Evolutionary conservation across 2,329 filamentous ascomycete species (phyloP).

Genomic region (Claviceps humidiphila): DNA sequence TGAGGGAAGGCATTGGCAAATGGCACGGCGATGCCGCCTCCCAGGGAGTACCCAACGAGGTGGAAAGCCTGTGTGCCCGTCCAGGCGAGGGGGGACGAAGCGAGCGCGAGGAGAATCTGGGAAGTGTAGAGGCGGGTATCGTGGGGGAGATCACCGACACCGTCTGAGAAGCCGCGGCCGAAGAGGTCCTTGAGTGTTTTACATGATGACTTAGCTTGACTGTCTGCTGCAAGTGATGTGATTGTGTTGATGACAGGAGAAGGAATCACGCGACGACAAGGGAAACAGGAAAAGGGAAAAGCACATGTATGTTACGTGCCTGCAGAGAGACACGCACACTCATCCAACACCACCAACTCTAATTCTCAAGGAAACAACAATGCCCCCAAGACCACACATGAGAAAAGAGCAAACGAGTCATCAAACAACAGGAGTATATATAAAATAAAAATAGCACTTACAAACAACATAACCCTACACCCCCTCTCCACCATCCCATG

Average conservation of each 20-base stretch:
- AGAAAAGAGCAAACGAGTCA: background rate
- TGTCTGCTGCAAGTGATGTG: background rate
- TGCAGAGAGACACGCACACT: too few species aligned
- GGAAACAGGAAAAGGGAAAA: background rate
- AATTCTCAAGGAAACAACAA: too few species aligned
- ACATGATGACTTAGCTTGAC: background rate
- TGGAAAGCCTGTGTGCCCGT: conserved; percentile 44
- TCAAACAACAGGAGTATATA: too few species aligned
- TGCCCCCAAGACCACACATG: too few species aligned
- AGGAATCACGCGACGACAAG: background rate
- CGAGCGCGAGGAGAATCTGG: conserved; percentile 57
- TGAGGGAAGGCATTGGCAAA: conserved; percentile 63
- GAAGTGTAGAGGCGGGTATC: conserved; percentile 60
- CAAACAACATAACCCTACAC: conserved; percentile 70
- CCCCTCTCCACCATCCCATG: conserved; percentile 52
- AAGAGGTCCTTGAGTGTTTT: conserved; percentile 41
- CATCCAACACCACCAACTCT: too few species aligned
- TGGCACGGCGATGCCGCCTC: conserved; percentile 62
- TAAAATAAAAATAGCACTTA: conserved; percentile 19
- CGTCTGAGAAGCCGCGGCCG: conserved; percentile 53
- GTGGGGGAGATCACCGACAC: conserved; percentile 52
- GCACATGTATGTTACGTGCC: background rate
- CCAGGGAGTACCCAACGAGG: conserved; percentile 69
- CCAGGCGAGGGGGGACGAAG: conserved; percentile 59
- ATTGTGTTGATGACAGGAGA: background rate